Evolutionary conservation across 805 yeast species (phyloP).

Genomic region (Candida adriatica): DNA sequence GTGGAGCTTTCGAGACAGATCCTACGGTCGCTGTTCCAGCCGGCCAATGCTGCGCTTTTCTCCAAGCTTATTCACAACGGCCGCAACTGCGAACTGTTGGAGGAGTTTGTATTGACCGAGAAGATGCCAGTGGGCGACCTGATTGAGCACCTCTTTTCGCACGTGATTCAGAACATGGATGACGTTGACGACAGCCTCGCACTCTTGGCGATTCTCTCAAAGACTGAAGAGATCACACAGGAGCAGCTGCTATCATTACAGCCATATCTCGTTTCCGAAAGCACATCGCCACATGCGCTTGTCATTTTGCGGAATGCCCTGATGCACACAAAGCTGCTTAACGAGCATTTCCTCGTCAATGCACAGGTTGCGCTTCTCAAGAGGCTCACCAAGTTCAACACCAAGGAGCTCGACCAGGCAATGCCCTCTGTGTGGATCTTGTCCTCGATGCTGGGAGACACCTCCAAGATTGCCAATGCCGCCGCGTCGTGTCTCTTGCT

Average conservation of each 20-base stretch:
- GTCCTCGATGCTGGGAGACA: constrained; percentile 38
- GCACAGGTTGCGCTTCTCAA: constrained; percentile 47
- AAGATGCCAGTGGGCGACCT: constrained; percentile 21
- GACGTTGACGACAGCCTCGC: constrained; percentile 34
- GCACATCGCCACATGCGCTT: constrained; percentile 42
- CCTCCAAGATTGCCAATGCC: constrained; percentile 49
- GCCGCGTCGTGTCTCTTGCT: constrained; percentile 53
- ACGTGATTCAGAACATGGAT: constrained; percentile 30
- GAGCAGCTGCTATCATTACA: constrained; percentile 62
- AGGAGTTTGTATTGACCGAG: constrained; percentile 38
- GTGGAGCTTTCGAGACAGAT: constrained; percentile 34
- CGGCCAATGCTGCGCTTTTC: neutral
- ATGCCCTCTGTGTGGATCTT: constrained; percentile 63
- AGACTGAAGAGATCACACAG: constrained; percentile 49
- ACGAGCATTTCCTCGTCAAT: constrained; percentile 41
- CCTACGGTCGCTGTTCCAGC: constrained; percentile 26
- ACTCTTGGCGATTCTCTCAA: constrained; percentile 50
- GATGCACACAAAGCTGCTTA: constrained; percentile 35
- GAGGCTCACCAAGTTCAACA: constrained; percentile 52
- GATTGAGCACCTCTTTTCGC: constrained; percentile 31
- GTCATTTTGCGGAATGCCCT: constrained; percentile 47
- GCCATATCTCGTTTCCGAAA: constrained; percentile 52
- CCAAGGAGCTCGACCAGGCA: constrained; percentile 62
- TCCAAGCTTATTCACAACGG: neutral
- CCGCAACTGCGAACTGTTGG: constrained; percentile 35